Base-by-base conservation (phyloP, 1,284 basidiomycete species). In the Entoloma clypeatum region DNA sequence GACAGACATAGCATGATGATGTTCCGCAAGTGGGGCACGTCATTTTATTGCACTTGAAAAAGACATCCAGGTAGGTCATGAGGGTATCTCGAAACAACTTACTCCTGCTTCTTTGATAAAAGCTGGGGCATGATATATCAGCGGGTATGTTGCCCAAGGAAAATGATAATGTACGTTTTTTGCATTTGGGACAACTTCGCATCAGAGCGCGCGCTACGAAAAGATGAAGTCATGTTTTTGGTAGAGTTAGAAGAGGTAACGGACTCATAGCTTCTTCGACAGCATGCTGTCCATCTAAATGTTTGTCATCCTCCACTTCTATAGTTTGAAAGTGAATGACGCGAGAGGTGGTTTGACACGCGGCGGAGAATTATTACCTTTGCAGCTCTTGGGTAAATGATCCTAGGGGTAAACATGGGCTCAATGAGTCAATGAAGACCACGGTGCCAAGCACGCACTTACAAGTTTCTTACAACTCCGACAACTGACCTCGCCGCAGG, bases 221-320 rank as follows among this genome's bases (percentile, higher is more conserved):
- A 39, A n/a, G 48, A 47, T 18, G 17, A 38, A 22, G 28, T 43
- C 8, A 29, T 33, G 11, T 16, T 36, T 3, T 38, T 4, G 8
- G 11, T 23, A 41, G 38, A 32, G n/a, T 18, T 10, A 19, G 11
- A 26, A 22, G 2, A 10, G 9, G 13, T 11, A 54, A 51, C 77
- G 36, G 52, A 85, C 86, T 87, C 90, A 93, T 92, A 5, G 90
- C 91, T 59, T 94, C 91, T 55, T 93, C 91, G 26, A 94, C 72
- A 0, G 70, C 59, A 63, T 92, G 90, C 34, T 80, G 74, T 11
- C 74, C 81, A 61, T 89, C 76, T 8, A 90, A 62, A 39, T 77
- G 74, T 43, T 74, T 77, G 56, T 91, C 87, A 7, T 79, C 74
- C 44, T 82, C 80, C 41, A 74, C 68, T 61, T 92, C 86, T 86